Evolutionary conservation across 345 rosid genomes (phyloP).

Genomic region (Stellera chamaejasme): DNA sequence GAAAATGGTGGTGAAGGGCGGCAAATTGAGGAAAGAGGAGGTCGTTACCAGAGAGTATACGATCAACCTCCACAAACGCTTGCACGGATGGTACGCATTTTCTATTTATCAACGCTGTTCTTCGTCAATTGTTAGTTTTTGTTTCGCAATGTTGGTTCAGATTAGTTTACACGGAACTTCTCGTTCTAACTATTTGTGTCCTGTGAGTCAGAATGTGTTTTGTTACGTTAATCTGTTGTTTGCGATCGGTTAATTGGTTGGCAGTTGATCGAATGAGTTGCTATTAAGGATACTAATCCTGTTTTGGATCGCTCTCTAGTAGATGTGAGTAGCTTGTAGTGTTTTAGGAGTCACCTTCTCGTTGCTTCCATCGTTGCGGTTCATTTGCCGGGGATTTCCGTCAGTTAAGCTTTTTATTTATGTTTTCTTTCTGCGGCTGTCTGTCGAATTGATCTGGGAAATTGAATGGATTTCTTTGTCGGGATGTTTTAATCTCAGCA

Average conservation of each 20-base stretch:
- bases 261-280: too few species aligned
- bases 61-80: constrained; percentile 59
- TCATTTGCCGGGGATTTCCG: too few species aligned
- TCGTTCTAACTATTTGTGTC: not conserved
- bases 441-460: not conserved
- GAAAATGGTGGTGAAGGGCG: constrained; percentile 41
- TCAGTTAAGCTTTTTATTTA: too few species aligned
- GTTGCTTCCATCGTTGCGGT: too few species aligned
- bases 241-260: too few species aligned
- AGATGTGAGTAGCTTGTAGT: too few species aligned
- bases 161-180: not conserved
- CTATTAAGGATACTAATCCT: too few species aligned
- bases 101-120: not conserved
- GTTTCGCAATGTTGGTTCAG: not conserved
- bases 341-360: too few species aligned
- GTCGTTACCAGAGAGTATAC: constrained; percentile 67
- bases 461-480: not conserved
- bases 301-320: too few species aligned
- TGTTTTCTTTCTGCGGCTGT: too few species aligned
- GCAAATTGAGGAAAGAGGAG: constrained; percentile 52
- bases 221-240: too few species aligned
- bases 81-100: constrained; percentile 45
- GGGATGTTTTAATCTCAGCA: constrained; percentile 26
- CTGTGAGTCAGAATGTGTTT: not conserved
- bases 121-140: not conserved